Evolutionary conservation across 352 stramenopile genomes (phyloP), one percentile per base, ranked within the genome.

Genomic region (Globisporangium uncinulatum): DNA sequence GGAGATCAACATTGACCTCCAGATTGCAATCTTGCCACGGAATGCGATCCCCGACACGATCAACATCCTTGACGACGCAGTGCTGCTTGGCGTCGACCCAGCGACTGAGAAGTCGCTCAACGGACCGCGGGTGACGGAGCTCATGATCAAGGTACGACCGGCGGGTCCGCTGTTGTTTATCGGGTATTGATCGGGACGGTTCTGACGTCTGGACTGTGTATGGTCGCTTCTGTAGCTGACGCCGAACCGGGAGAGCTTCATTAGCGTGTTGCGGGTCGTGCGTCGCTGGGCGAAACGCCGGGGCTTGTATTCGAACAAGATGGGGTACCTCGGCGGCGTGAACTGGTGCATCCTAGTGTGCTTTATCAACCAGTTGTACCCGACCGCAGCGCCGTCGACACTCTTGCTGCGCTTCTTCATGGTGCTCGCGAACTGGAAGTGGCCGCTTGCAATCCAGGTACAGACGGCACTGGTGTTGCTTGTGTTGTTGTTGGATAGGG

Each of bases 321-420:
- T 99, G 72, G 97, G 97, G 10, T 99, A 99, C 67, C 72, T 99
- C 3, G 97, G 97, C 51, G 97, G 97, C 63, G 92, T 99, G 19
- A 99, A 99, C 73, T 99, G 86, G 77, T 98, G 96, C 57, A 99
- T 99, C 63, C 74, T 99, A 50, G 95, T 98, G 24, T 97, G 90
- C 62, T 98, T 97, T 51, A 91, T 99, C 50, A 98, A 95, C 45
- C 86, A 95, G 55, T 57, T 96, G 51, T 95, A 95, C 67, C 87
- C 87, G 21, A 94, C 82, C 4, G 87, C 87, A 9, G 85, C 85
- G 11, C 83, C 87, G 0, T 92, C 87, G 29, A 95, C 86, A 21
- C 63, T 96, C 36, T 60, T 96, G 34, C 60, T 92, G 46, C 79
- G 86, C n/a, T 96, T 96, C 66, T 96, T 95, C 63, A 93, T 94